Percentiles rank a stretch among this genome's conserved stretches.
Conservation (phyloP, 2,329 filamentous ascomycete genomes). For the Colletotrichum echinochloae region DNA sequence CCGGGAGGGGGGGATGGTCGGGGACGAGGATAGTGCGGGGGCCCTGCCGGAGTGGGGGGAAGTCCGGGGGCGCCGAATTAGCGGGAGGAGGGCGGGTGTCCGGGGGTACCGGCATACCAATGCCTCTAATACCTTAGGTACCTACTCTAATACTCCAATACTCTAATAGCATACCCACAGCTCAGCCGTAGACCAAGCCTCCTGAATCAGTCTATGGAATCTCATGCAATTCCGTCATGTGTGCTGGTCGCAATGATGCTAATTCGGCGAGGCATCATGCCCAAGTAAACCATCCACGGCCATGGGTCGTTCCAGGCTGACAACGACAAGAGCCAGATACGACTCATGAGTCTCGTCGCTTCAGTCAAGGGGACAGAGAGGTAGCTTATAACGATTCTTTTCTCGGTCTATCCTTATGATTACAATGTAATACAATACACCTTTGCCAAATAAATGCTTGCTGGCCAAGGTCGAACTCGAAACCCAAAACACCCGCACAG, state of each 20-base stretch:
- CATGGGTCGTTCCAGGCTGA: no score
- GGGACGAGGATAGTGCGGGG: constrained; percentile 4
- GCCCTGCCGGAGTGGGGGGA: background rate
- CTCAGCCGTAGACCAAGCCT: no score
- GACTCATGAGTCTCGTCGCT: background rate
- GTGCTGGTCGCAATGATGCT: no score
- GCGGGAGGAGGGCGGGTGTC: background rate
- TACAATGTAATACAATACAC: background rate
- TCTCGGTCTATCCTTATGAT: background rate
- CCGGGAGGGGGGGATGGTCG: background rate
- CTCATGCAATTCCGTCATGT: no score
- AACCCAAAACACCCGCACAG: background rate
- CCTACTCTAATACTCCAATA: no score
- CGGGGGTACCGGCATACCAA: no score
- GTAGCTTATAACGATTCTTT: background rate
- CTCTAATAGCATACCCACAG: no score
- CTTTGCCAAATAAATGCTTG: background rate
- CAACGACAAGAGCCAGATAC: background rate
- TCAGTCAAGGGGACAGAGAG: no score
- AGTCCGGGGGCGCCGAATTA: background rate
- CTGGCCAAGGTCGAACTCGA: background rate
- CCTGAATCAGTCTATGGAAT: no score
- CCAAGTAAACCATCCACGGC: no score
- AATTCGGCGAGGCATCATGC: no score
- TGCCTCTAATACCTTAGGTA: no score